A percentile compares a stretch with the other conserved stretches of the same genome.
Evolutionary conservation across 495 filamentous ascomycete genomes (phyloP).

Genomic region (Neurospora sp.): DNA sequence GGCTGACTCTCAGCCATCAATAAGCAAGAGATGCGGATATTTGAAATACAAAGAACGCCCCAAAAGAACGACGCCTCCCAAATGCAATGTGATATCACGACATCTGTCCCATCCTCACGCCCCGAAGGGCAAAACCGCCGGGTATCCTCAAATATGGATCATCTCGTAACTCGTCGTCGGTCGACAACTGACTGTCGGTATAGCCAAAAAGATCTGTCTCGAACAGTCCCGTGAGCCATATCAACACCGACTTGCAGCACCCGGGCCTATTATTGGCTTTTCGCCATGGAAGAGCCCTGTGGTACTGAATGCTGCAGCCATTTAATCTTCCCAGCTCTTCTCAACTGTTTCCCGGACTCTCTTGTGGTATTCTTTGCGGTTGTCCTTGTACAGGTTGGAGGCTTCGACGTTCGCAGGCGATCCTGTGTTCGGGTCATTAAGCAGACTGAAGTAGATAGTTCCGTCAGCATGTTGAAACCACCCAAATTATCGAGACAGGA

Average conservation of each 20-base stretch:
- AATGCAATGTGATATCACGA: not conserved
- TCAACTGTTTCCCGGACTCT: slow-evolving; percentile 93
- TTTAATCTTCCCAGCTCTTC: slow-evolving; percentile 94
- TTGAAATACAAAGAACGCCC: not conserved
- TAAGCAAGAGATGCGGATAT: not conserved
- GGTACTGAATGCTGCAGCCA: not conserved
- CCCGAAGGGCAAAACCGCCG: not conserved
- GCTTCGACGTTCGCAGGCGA: slow-evolving; percentile 97
- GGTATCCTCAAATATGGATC: not conserved
- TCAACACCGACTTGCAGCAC: not conserved
- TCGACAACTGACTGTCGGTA: not conserved
- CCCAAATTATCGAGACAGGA: not conserved
- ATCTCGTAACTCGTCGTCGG: not conserved
- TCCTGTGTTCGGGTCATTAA: slow-evolving; percentile 96
- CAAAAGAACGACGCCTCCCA: not conserved
- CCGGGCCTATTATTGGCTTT: not conserved
- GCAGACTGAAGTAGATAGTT: slow-evolving; percentile 49
- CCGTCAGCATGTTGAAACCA: slow-evolving; percentile 1
- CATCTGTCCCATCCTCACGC: not conserved
- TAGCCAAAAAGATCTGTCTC: not conserved
- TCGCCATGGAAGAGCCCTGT: not conserved
- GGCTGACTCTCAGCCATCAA: not conserved
- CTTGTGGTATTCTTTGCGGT: slow-evolving; percentile 91
- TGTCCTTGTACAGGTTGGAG: slow-evolving; percentile 97
- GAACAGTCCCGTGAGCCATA: not conserved